Conservation (phyloP, 139 green algal genomes). For the Coccomyxa sp. region DNA sequence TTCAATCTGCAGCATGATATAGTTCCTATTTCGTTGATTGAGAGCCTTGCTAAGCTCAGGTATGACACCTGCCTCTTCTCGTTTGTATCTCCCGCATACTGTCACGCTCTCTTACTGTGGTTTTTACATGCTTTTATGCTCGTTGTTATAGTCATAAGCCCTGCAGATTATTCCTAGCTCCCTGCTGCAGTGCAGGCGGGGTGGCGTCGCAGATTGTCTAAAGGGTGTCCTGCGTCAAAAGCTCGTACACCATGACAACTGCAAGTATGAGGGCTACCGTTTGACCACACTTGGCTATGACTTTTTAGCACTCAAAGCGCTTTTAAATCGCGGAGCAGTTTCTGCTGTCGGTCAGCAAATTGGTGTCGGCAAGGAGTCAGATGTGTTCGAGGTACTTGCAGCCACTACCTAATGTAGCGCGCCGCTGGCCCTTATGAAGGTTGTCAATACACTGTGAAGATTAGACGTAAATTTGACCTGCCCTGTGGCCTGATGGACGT, state of each 20-base stretch:
- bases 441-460: background rate
- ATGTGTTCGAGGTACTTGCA: conserved; percentile 79
- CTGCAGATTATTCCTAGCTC: no score
- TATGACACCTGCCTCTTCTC: conserved; percentile 9
- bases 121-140: no score
- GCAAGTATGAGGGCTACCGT: conserved; percentile 88
- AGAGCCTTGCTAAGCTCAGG: conserved; percentile 91
- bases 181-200: conserved; percentile 59
- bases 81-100: no score
- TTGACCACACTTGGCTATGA: conserved; percentile 96
- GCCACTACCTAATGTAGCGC: no score
- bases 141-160: no score
- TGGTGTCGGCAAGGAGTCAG: conserved; percentile 96
- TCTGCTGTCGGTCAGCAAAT: conserved; percentile 86
- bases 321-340: conserved; percentile 80
- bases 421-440: no score
- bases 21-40: conserved; percentile 84
- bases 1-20: conserved; percentile 84
- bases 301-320: conserved; percentile 89
- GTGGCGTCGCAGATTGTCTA: conserved; percentile 78
- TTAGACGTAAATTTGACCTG: background rate
- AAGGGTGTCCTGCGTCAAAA: conserved; percentile 88
- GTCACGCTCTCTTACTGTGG: no score
- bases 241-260: conserved; percentile 93
- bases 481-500: background rate